These are phyloP conservation scores for Asclepias syriaca DNA, from an alignment of 257 asterid genomes.

Conservation along the genomic window DNA sequence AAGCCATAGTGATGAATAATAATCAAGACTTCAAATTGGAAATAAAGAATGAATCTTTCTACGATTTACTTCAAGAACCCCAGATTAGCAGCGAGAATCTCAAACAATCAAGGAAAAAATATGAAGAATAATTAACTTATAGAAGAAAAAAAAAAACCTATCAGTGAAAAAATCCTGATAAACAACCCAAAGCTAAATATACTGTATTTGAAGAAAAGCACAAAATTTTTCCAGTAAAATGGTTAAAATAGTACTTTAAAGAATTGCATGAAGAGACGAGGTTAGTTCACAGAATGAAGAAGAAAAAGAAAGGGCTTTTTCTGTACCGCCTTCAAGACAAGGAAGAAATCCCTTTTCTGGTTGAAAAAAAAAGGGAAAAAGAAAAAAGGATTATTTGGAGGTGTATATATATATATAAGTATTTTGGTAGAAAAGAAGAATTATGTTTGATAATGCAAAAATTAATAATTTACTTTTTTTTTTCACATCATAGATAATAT, in stretches of 20 bases:
- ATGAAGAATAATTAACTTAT: neutral
- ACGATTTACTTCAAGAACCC: neutral
- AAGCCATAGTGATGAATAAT: constrained; percentile 30
- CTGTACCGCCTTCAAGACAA: neutral
- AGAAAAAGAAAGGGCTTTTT: no score
- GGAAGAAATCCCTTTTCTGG: neutral
- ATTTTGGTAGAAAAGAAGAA: no score
- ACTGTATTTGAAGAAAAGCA: neutral
- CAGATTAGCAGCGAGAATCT: neutral
- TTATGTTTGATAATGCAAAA: no score
- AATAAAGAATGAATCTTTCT: neutral
- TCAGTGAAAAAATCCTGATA: neutral
- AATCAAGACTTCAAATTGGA: constrained; percentile 4
- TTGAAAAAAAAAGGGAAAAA: no score
- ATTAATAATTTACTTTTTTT: no score
- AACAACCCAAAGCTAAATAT: neutral
- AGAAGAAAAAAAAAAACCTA: neutral
- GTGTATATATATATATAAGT: no score
- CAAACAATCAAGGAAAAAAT: neutral
- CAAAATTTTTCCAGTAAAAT: neutral
- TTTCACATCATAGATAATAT: no score
- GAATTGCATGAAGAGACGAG: neutral
- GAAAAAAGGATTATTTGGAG: no score
- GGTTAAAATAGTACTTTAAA: neutral
- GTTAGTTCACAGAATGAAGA: neutral